phyloP scores from a whole-genome alignment of 192 early-diverging fungal genomes.

The Mortierella alpina region DNA sequence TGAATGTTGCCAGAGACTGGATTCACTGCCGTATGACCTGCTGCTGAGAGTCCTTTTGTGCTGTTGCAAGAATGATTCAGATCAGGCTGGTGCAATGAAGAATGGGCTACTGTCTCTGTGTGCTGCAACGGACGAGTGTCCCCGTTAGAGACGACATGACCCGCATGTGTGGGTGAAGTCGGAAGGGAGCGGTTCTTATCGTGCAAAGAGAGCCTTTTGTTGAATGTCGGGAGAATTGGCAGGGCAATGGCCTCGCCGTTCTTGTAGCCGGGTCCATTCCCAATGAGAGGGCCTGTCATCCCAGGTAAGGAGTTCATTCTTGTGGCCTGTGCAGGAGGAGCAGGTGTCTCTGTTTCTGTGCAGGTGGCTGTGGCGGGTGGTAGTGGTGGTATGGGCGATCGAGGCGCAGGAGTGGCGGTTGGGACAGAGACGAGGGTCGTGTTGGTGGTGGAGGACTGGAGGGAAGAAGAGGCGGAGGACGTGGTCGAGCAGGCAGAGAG shows the following conservation, averaged over 20 bases:
- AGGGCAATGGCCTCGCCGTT: slow-evolving; percentile 44
- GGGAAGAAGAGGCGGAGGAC: no score
- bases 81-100: slow-evolving; percentile 3
- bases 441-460: no score
- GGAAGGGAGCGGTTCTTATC: slow-evolving; percentile 6
- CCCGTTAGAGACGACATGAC: slow-evolving; percentile 14
- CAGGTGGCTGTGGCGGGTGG: background rate
- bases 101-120: slow-evolving; percentile 5
- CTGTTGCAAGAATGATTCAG: background rate
- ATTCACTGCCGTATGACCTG: background rate
- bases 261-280: slow-evolving; percentile 51
- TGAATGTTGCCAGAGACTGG: no score
- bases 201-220: slow-evolving; percentile 9
- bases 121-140: slow-evolving; percentile 14
- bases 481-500: no score
- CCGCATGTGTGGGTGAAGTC: slow-evolving; percentile 3
- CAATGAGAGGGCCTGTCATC: slow-evolving; percentile 32
- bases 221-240: slow-evolving; percentile 45
- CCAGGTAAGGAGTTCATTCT: slow-evolving; percentile 4
- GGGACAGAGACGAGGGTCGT: no score
- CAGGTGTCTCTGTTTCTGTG: background rate
- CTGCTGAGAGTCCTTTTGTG: background rate
- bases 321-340: background rate
- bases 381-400: background rate
- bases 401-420: no score